Percentiles rank a stretch among this genome's conserved stretches.
Conservation (phyloP, 179 eudicot species). For the Silene noctiflora region DNA sequence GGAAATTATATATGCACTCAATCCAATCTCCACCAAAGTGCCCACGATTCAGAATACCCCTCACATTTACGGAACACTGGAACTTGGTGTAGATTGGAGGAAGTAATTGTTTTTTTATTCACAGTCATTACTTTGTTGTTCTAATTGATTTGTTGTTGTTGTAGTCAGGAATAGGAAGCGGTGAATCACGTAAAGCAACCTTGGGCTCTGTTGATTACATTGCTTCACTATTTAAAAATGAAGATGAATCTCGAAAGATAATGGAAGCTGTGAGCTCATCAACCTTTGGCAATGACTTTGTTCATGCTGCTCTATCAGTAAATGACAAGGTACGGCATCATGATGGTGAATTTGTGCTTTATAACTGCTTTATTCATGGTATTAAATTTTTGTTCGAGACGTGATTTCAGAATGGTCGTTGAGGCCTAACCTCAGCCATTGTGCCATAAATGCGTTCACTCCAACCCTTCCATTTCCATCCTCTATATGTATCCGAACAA, state of each 20-base stretch:
- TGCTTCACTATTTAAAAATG: slow-evolving; percentile 63
- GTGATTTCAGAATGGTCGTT: too few relatives aligned
- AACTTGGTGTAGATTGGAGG: background rate
- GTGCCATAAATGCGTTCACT: too few relatives aligned
- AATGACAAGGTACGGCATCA: slow-evolving; percentile 60
- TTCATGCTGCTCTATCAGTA: slow-evolving; percentile 89
- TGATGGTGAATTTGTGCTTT: background rate
- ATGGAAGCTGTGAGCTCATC: slow-evolving; percentile 74
- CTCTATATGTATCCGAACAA: too few relatives aligned
- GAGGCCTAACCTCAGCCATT: too few relatives aligned
- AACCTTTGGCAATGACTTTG: slow-evolving; percentile 68
- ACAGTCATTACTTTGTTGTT: slow-evolving; percentile 3
- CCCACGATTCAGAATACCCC: too few relatives aligned
- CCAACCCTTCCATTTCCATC: too few relatives aligned
- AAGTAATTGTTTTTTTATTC: background rate
- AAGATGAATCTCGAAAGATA: slow-evolving; percentile 66
- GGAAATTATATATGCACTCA: background rate
- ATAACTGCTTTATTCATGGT: background rate
- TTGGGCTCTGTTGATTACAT: slow-evolving; percentile 93
- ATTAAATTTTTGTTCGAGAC: too few relatives aligned
- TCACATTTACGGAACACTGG: too few relatives aligned
- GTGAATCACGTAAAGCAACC: slow-evolving; percentile 67
- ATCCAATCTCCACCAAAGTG: background rate
- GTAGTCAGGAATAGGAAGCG: slow-evolving; percentile 78
- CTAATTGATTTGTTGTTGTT: slow-evolving; percentile 24